Base-by-base conservation (phyloP, 202 grass and related monocot genomes). In the Sporobolus alterniflorus region DNA sequence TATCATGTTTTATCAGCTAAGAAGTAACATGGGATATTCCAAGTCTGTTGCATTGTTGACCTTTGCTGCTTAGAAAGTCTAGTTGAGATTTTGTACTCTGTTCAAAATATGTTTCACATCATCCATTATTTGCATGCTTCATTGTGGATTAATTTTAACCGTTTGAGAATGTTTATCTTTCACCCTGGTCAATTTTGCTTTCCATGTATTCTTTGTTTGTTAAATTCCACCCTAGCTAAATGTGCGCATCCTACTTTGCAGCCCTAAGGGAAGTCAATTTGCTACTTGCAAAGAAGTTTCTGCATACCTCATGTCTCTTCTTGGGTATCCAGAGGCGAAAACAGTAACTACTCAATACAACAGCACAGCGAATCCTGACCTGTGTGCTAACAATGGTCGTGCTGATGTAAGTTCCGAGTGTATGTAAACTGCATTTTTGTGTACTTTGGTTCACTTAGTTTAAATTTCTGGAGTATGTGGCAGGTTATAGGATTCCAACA, bases 281-380 rank as follows among this genome's bases (percentile, higher is more conserved):
- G 63, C 77, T 67, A 92, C 86, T 60, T 99, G 93, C 83, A 94
- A 92, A 67, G 91, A 99, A 69, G 89, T 96, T 79, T 92, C 97
- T 40, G 79, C 79, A 17, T 94, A 99, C 68, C 87, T 99, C 73
- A 89, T 92, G 90, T 88, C 89, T 71, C 86, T 99, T 82, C 77
- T 99, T 91, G 93, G 97, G 69, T 88, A 94, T 89, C 93, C 93
- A 65, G 76, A 80, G 81, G n/a, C 40, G 31, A 70, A 47, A 79
- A 39, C 41, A 22, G 52, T 76, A 70, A 61, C 84, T 88, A 62
- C 81, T 88, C 73, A 88, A 55, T 57, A 78, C 80, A 68, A 84
- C 74, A 76, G 26, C 15, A 72, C 60, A 69, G 57, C 43, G 70
- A 48, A 81, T 14, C 81, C 69, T 40, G 84, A 82, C 24, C 76